Conservation (phyloP, 208 protist species). For the Vickermania ingenoplastis region DNA sequence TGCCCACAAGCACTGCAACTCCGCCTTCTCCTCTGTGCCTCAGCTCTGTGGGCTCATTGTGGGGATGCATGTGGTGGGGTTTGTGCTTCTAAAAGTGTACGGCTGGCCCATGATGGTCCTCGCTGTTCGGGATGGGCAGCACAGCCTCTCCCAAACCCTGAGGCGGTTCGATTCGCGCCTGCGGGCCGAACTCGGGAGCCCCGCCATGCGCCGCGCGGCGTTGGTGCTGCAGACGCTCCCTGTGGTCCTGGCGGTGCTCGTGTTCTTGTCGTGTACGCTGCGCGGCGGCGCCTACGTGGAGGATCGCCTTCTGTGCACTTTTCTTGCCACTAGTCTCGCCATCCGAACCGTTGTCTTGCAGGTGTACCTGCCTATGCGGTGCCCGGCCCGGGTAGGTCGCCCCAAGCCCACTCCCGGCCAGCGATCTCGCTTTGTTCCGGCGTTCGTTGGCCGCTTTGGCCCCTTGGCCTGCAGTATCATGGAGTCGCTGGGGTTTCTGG, state of each 20-base stretch:
- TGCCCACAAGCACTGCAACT: not conserved
- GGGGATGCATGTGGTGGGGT: not conserved
- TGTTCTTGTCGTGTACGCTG: not conserved
- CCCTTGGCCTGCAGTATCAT: no score
- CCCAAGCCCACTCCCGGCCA: no score
- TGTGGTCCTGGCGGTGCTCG: not conserved
- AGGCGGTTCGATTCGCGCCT: no score
- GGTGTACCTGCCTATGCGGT: not conserved
- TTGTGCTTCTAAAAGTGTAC: no score
- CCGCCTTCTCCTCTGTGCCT: not conserved
- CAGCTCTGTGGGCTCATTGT: not conserved
- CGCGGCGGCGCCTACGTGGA: not conserved
- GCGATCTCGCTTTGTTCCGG: no score
- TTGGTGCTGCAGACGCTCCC: no score
- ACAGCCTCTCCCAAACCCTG: no score
- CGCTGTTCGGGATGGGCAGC: no score
- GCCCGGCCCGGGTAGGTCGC: no score
- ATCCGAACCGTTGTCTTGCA: not conserved
- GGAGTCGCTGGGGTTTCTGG: not conserved
- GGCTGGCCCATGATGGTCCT: no score
- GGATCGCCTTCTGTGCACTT: not conserved
- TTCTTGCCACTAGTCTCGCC: not conserved
- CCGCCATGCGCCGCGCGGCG: no score
- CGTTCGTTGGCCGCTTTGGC: not conserved
- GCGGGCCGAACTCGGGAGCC: no score